Evolutionary conservation across 495 filamentous ascomycete genomes (phyloP), one percentile per base, ranked within the genome.

Genomic region (Aspergillus heteromorphus): DNA sequence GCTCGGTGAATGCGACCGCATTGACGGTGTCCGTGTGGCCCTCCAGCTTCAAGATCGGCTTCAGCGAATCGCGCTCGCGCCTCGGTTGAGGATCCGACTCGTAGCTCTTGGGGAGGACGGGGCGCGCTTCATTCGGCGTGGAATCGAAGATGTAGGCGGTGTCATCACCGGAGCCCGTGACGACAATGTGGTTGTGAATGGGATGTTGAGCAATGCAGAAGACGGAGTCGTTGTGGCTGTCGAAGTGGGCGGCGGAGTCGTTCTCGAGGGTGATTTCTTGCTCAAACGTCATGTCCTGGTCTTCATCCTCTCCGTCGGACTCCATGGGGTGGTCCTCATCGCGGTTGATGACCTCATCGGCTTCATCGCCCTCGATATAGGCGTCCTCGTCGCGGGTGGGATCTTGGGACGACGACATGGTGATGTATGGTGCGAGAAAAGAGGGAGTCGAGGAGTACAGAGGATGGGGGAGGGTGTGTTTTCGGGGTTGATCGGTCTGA

Each of bases 201-300:
- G 95, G 95, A 66, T 99, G 95, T 60, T 93, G 88, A 27, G 91
- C 89, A 63, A 99, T 89, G 66, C 87, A 86, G 75, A 96, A 97
- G 51, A 99, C 86, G 43, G 84, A 88, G 76, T 96, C 90, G 45
- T 79, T 85, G 76, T 96, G 91, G 1, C 66, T 65, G 72, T 97
- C 93, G 70, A 97, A 96, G 73, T 96, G 89, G 49, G 91, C 95
- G 55, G 83, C 74, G 54, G 88, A 92, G 77, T 97, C 91, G 73
- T 97, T 97, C 54, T 91, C 79, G 14, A 97, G 76, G 29, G 76
- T 73, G 48, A 97, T 83, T 64, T 91, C 89, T 66, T 91, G 75
- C 48, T 84, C 81, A 25, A 83, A 82, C 47, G 80, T 80, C 57
- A 86, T 83, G 45, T 73, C 69, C n/a, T 83, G 77, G 54, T 87